These are phyloP conservation scores for Reticulascus tulasneorum DNA, from an alignment of 2,329 filamentous ascomycete species.

Conservation along the genomic window DNA sequence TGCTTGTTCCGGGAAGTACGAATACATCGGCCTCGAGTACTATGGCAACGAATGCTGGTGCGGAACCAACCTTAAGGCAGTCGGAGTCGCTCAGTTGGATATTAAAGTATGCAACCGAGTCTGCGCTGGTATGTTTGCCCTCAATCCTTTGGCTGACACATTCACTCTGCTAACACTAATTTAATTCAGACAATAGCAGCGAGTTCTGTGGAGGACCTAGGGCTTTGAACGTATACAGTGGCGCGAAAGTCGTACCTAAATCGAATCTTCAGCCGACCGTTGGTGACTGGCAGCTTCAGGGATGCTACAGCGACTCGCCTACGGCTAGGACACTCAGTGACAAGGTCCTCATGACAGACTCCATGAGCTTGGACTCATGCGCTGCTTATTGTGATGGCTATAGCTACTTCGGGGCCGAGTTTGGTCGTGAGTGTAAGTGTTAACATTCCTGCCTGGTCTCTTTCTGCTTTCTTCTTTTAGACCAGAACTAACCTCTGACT, in stretches of 20 bases:
- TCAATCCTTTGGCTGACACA: no score
- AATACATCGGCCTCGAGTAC: conserved; percentile 30
- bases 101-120: conserved; percentile 26
- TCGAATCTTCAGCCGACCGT: no score
- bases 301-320: conserved; percentile 11
- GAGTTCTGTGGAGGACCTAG: conserved; percentile 29
- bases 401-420: conserved; percentile 39
- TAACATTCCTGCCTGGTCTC: no score
- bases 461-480: no score
- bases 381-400: conserved; percentile 32
- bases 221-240: conserved; percentile 31
- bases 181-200: conserved; percentile 28
- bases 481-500: no score
- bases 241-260: no score
- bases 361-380: conserved; percentile 34
- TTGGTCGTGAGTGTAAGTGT: conserved; percentile 40
- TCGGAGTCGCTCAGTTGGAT: conserved; percentile 23
- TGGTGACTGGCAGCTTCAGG: conserved; percentile 1
- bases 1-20: conserved; percentile 23
- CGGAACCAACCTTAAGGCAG: conserved; percentile 22
- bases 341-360: conserved; percentile 21
- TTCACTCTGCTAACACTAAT: no score
- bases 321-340: conserved; percentile 21
- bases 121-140: no score
- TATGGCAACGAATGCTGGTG: conserved; percentile 35